These are phyloP conservation scores for Clavaria fumosa DNA, from an alignment of 768 basidiomycete genomes.

Conservation along the genomic window DNA sequence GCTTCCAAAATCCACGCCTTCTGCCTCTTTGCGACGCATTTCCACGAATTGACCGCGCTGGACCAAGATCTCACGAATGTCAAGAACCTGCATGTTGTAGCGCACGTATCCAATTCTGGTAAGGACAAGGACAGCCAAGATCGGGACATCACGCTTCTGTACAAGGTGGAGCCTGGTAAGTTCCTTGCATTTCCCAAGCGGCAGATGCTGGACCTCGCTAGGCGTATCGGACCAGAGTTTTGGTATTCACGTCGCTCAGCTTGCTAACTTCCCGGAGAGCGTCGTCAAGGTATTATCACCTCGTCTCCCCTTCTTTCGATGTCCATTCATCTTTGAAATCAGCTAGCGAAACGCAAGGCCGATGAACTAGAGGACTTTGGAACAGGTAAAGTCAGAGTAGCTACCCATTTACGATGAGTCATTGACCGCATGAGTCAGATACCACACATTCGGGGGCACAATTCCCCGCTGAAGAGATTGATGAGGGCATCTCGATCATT, in stretches of 20 bases:
- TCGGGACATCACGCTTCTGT: constrained; percentile 79
- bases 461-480: constrained; percentile 43
- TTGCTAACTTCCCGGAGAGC: constrained; percentile 95
- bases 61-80: constrained; percentile 78
- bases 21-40: constrained; percentile 95
- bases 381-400: constrained; percentile 21
- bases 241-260: constrained; percentile 91
- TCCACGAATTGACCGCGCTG: constrained; percentile 89
- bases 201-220: constrained; percentile 14
- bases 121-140: constrained; percentile 47
- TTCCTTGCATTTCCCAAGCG: constrained; percentile 1
- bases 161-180: constrained; percentile 84
- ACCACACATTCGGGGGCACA: constrained; percentile 23
- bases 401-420: background rate
- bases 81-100: constrained; percentile 90
- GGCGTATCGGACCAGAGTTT: constrained; percentile 95
- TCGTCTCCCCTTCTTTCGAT: background rate
- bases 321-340: background rate
- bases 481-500: constrained; percentile 70
- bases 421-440: constrained; percentile 7
- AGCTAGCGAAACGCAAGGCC: constrained; percentile 87
- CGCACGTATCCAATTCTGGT: constrained; percentile 75
- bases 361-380: constrained; percentile 84
- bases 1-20: constrained; percentile 86
- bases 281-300: constrained; percentile 60